These are phyloP conservation scores for Globisporangium middletonii DNA, from an alignment of 352 stramenopile genomes.

Conservation along the genomic window DNA sequence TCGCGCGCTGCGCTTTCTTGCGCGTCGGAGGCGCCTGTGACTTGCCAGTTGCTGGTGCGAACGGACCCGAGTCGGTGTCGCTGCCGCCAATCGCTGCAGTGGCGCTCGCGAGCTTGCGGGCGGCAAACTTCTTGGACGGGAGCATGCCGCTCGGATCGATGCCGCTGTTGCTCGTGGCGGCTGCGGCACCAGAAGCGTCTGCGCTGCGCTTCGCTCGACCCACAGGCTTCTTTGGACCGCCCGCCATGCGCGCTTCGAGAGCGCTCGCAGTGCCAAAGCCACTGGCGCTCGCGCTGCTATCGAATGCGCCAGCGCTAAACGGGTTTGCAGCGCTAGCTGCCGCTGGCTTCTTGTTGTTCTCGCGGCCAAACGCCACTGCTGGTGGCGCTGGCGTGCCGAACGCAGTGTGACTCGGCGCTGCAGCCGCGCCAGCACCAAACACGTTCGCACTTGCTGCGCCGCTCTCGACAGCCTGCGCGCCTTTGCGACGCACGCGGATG, in stretches of 20 bases:
- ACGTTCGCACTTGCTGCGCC: background rate
- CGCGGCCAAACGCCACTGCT: constrained; percentile 2
- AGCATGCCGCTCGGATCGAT: constrained; percentile 5
- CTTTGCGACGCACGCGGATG: background rate
- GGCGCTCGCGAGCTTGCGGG: background rate
- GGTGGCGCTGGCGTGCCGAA: constrained; percentile 25
- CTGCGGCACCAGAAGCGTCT: background rate
- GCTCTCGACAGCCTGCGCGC: background rate
- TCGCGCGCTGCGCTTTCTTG: constrained; percentile 20
- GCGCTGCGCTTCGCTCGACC: constrained; percentile 4
- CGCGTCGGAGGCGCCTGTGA: constrained; percentile 15
- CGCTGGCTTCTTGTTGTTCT: background rate
- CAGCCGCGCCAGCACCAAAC: background rate
- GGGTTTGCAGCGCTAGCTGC: background rate
- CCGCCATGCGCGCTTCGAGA: constrained; percentile 26
- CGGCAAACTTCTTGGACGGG: constrained; percentile 9
- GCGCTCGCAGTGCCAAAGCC: constrained; percentile 10
- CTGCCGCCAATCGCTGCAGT: constrained; percentile 1
- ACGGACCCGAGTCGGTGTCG: constrained; percentile 11
- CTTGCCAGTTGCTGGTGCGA: background rate
- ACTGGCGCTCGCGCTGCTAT: constrained; percentile 7
- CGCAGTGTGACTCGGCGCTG: constrained; percentile 5
- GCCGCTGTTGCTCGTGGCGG: background rate
- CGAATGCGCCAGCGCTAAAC: constrained; percentile 1
- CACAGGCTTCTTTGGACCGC: constrained; percentile 19